Conservation (phyloP, 495 filamentous ascomycete species). For the Hypoxylon fragiforme region DNA sequence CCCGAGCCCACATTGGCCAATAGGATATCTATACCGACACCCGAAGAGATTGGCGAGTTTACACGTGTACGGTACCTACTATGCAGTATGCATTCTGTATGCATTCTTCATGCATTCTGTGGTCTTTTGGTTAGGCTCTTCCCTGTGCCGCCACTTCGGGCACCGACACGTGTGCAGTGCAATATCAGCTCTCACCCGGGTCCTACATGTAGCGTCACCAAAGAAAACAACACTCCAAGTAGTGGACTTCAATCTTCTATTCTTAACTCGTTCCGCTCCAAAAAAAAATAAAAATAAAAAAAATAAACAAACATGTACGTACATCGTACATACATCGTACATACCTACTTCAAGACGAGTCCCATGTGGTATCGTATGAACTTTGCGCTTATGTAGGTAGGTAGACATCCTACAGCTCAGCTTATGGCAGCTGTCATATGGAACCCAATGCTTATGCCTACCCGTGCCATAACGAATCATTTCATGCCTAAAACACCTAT, state of each 20-base stretch:
- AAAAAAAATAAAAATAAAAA: too few species aligned
- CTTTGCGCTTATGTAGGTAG: too few species aligned
- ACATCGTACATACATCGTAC: background rate
- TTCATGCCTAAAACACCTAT: conserved; percentile 15
- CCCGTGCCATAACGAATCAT: conserved; percentile 10
- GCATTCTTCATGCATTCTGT: conserved; percentile 5
- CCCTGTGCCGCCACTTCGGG: conserved; percentile 26
- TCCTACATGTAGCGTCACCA: conserved; percentile 2
- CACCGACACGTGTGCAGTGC: conserved; percentile 30
- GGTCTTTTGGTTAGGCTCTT: conserved; percentile 10
- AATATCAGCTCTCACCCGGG: conserved; percentile 14
- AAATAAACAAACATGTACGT: too few species aligned
- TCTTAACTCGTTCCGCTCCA: conserved; percentile 8
- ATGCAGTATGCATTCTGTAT: background rate
- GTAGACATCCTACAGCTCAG: conserved; percentile 8
- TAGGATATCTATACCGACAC: background rate
- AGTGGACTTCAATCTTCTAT: conserved; percentile 11
- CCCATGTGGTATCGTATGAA: conserved; percentile 19
- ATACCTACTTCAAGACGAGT: too few species aligned
- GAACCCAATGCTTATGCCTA: conserved; percentile 7
- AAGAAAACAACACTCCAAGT: too few species aligned
- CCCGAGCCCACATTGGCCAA: background rate
- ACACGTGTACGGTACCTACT: conserved; percentile 37
- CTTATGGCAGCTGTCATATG: conserved; percentile 5
- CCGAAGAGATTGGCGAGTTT: conserved; percentile 31